Evolutionary conservation across 768 basidiomycete species (phyloP).

Genomic region (Tubosaeta sp.): DNA sequence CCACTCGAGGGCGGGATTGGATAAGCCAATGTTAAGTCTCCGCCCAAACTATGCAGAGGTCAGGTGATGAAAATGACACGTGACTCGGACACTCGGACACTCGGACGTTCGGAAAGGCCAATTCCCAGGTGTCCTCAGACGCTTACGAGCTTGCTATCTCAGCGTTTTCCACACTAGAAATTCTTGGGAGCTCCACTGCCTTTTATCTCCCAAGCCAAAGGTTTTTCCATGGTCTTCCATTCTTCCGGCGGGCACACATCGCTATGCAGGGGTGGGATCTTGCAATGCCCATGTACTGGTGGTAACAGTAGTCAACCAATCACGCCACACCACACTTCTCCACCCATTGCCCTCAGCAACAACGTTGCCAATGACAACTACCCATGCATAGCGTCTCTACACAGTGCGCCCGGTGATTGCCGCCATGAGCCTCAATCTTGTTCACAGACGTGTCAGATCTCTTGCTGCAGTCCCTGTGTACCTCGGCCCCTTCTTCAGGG

Average conservation of each 20-base stretch:
- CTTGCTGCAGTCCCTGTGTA: not conserved
- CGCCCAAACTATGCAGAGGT: too few species aligned
- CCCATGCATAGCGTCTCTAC: not conserved
- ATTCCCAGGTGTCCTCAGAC: too few species aligned
- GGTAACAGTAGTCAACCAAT: slow-evolving; percentile 1
- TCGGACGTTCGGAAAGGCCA: too few species aligned
- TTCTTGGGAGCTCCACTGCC: not conserved
- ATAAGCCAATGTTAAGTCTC: too few species aligned
- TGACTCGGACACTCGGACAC: too few species aligned
- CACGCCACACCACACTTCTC: not conserved
- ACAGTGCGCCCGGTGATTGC: slow-evolving; percentile 12
- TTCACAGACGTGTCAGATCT: not conserved
- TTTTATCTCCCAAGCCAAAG: not conserved
- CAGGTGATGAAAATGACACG: too few species aligned
- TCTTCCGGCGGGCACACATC: not conserved
- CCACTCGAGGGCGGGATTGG: too few species aligned
- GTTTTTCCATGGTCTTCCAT: not conserved
- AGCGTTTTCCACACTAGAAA: not conserved
- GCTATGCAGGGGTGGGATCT: not conserved
- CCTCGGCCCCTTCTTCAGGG: not conserved
- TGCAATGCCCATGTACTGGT: not conserved
- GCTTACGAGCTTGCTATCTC: not conserved
- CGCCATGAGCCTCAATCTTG: slow-evolving; percentile 7
- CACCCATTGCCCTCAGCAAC: not conserved
- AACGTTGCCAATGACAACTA: slow-evolving; percentile 12